phyloP scores from a whole-genome alignment of 2,329 filamentous ascomycete genomes.

The Fragosphaeria purpurea region DNA sequence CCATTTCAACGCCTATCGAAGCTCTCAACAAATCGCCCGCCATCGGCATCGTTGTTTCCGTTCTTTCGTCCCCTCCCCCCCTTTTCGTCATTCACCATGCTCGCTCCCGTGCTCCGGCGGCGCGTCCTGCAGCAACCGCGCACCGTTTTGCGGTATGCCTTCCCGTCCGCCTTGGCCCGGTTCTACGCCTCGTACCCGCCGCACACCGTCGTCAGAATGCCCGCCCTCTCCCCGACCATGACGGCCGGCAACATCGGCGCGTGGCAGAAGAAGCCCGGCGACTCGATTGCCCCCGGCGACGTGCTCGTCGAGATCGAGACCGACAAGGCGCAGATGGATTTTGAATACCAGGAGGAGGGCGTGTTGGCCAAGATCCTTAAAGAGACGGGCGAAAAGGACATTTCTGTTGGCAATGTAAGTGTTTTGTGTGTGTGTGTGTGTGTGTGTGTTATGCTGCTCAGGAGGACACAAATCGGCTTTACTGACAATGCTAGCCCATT shows the following conservation, averaged over 20 bases:
- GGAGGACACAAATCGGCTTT: too few relatives aligned
- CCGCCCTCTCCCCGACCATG: constrained; percentile 96
- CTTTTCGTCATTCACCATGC: constrained; percentile 34
- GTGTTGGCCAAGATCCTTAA: constrained; percentile 83
- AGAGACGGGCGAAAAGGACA: constrained; percentile 86
- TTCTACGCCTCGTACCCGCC: constrained; percentile 79
- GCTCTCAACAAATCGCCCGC: constrained; percentile 5
- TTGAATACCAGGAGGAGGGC: constrained; percentile 85
- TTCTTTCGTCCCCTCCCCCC: neutral
- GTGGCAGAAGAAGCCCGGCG: constrained; percentile 97
- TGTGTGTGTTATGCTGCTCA: too few relatives aligned
- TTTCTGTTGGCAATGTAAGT: constrained; percentile 88
- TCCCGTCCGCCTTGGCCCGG: constrained; percentile 47
- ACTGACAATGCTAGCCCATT: constrained; percentile 58
- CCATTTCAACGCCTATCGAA: constrained; percentile 8
- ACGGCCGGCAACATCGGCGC: constrained; percentile 88
- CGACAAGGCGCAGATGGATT: constrained; percentile 90
- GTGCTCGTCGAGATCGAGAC: constrained; percentile 91
- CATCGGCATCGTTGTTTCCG: neutral
- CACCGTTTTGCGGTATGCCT: constrained; percentile 39
- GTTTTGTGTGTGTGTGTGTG: constrained; percentile 1
- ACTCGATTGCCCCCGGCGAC: constrained; percentile 78
- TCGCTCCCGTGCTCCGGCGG: constrained; percentile 54
- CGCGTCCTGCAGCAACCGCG: constrained; percentile 42
- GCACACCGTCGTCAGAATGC: constrained; percentile 95